These are phyloP conservation scores for Nothophaeocryptopus gaeumannii DNA, from an alignment of 2,329 filamentous ascomycete genomes.

Conservation along the genomic window DNA sequence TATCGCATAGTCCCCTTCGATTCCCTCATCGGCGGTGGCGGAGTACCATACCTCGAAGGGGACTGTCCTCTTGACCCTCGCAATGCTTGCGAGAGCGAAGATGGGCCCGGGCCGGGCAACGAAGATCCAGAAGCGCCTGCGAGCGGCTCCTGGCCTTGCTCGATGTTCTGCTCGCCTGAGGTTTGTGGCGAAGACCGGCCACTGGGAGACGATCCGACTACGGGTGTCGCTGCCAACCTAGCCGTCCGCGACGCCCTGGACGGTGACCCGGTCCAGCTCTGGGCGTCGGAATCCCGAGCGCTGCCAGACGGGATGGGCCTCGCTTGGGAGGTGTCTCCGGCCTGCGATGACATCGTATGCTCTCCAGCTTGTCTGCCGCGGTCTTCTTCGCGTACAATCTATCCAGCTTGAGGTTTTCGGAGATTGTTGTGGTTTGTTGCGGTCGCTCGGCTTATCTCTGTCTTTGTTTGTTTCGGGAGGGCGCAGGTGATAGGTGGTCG, in stretches of 20 bases:
- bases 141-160: constrained; percentile 61
- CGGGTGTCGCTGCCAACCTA: constrained; percentile 29
- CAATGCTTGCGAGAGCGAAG: constrained; percentile 83
- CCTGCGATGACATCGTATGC: too few relatives aligned
- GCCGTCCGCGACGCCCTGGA: constrained; percentile 45
- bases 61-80: constrained; percentile 69
- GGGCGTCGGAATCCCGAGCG: constrained; percentile 16
- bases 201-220: constrained; percentile 25
- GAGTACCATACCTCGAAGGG: constrained; percentile 64
- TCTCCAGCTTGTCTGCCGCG: too few relatives aligned
- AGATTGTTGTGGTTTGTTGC: too few relatives aligned
- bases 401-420: too few relatives aligned
- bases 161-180: constrained; percentile 45
- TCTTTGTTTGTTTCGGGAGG: too few relatives aligned
- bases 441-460: too few relatives aligned
- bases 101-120: constrained; percentile 74
- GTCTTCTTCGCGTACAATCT: too few relatives aligned
- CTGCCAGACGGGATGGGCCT: constrained; percentile 24
- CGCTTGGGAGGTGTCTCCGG: constrained; percentile 15
- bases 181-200: constrained; percentile 19
- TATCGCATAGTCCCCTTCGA: constrained; percentile 47
- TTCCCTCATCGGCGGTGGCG: constrained; percentile 46
- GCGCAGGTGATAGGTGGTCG: too few relatives aligned
- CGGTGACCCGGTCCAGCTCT: constrained; percentile 34
- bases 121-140: constrained; percentile 54